Evolutionary conservation across 2,329 filamentous ascomycete genomes (phyloP).

Genomic region (Graphium sp.): DNA sequence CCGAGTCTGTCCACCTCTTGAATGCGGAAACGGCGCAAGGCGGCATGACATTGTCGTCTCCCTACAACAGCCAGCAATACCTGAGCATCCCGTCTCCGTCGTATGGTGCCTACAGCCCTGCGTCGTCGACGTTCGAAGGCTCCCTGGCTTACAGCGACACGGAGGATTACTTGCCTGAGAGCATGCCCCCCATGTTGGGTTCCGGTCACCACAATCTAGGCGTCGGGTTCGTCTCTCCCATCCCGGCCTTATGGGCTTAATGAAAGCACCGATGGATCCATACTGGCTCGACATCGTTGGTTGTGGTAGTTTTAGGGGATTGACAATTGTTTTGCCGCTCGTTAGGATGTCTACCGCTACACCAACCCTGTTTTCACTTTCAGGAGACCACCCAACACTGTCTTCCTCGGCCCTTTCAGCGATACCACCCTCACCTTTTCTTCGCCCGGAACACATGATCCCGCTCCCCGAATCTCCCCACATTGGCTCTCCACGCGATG

Average conservation of each 20-base stretch:
- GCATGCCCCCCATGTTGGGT: conserved; percentile 13
- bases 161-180: conserved; percentile 33
- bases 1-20: conserved; percentile 42
- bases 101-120: conserved; percentile 42
- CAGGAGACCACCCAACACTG: too few relatives aligned
- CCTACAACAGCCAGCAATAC: conserved; percentile 37
- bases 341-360: too few relatives aligned
- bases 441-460: too few relatives aligned
- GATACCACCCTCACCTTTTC: too few relatives aligned
- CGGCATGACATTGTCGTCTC: conserved; percentile 28
- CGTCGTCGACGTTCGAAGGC: conserved; percentile 45
- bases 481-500: too few relatives aligned
- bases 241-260: conserved; percentile 44
- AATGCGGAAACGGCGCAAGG: conserved; percentile 19
- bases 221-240: conserved; percentile 45
- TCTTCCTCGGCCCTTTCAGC: too few relatives aligned
- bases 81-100: conserved; percentile 46
- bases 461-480: too few relatives aligned
- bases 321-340: too few relatives aligned
- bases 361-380: too few relatives aligned
- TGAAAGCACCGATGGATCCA: conserved; percentile 7
- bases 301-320: too few relatives aligned
- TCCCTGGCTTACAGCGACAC: conserved; percentile 46
- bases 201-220: conserved; percentile 20
- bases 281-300: conserved; percentile 24